A percentile compares a stretch with the other conserved stretches of the same genome.
Evolutionary conservation across 1,284 basidiomycete species (phyloP).

Genomic region (Abortiporus biennis): DNA sequence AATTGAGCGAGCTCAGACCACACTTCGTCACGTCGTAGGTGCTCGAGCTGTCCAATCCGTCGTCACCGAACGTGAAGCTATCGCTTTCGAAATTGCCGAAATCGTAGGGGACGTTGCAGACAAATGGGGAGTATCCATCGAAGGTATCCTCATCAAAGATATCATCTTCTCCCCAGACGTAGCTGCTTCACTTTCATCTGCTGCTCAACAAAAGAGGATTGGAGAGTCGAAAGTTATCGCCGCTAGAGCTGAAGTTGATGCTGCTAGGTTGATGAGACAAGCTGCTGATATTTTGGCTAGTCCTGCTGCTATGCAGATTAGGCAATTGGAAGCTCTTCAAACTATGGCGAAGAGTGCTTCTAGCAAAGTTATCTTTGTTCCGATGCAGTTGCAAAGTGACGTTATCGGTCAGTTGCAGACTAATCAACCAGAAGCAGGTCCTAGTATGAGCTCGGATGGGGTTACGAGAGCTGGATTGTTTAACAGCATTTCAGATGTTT

Average conservation of each 20-base stretch:
- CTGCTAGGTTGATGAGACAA: slow-evolving; percentile 91
- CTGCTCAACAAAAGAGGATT: slow-evolving; percentile 91
- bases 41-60: slow-evolving; percentile 81
- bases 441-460: slow-evolving; percentile 6
- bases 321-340: slow-evolving; percentile 87
- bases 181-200: slow-evolving; percentile 87
- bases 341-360: slow-evolving; percentile 65
- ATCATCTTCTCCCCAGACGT: slow-evolving; percentile 91
- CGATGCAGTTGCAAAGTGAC: slow-evolving; percentile 85
- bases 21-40: slow-evolving; percentile 91
- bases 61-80: slow-evolving; percentile 91
- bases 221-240: slow-evolving; percentile 96
- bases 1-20: slow-evolving; percentile 92
- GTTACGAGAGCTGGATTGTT: slow-evolving; percentile 49
- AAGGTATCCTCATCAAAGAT: slow-evolving; percentile 91
- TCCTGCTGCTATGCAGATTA: slow-evolving; percentile 95
- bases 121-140: slow-evolving; percentile 93
- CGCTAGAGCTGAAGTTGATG: slow-evolving; percentile 91
- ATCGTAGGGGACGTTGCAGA: slow-evolving; percentile 85
- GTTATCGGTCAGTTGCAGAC: slow-evolving; percentile 51
- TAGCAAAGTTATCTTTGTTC: slow-evolving; percentile 90
- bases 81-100: slow-evolving; percentile 93
- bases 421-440: no score
- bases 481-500: slow-evolving; percentile 37
- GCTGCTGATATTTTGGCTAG: slow-evolving; percentile 89